These are phyloP conservation scores for Pseudogymnoascus sp. DNA, from an alignment of 2,329 filamentous ascomycete species.

Conservation along the genomic window DNA sequence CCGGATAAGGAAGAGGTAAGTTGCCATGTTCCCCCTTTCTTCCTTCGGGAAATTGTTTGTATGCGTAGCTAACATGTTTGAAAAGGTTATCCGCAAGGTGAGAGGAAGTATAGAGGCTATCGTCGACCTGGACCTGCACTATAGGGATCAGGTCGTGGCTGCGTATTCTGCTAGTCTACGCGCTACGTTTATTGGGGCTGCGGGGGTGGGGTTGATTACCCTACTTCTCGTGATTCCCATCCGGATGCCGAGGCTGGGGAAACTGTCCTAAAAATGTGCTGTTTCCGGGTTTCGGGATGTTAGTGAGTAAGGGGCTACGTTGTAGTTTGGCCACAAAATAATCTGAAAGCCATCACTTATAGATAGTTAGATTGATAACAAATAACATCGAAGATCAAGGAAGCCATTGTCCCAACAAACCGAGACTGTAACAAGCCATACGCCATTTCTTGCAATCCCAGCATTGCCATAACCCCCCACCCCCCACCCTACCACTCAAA, in stretches of 20 bases:
- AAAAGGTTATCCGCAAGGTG: conserved; percentile 41
- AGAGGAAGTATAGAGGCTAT: conserved; percentile 48
- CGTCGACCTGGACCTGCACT: conserved; percentile 33
- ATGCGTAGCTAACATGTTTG: neutral
- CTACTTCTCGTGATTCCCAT: conserved; percentile 42
- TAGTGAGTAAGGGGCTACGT: neutral
- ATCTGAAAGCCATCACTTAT: neutral
- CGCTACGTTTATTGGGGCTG: conserved; percentile 36
- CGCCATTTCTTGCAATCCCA: no score
- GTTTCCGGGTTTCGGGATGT: neutral
- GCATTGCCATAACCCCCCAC: no score
- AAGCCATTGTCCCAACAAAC: no score
- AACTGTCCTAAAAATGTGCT: conserved; percentile 28
- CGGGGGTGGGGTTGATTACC: conserved; percentile 39
- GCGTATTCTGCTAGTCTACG: conserved; percentile 46
- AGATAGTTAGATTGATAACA: neutral
- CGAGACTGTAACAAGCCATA: no score
- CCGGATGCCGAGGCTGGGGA: conserved; percentile 44
- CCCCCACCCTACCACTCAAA: no score
- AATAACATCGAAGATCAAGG: neutral
- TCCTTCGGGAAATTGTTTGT: neutral
- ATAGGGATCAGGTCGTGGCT: conserved; percentile 45
- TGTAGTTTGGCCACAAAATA: neutral
- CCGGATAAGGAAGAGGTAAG: conserved; percentile 41
- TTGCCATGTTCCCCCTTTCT: neutral